Conservation (phyloP, 805 yeast genomes). For the Zygoascus tannicola region DNA sequence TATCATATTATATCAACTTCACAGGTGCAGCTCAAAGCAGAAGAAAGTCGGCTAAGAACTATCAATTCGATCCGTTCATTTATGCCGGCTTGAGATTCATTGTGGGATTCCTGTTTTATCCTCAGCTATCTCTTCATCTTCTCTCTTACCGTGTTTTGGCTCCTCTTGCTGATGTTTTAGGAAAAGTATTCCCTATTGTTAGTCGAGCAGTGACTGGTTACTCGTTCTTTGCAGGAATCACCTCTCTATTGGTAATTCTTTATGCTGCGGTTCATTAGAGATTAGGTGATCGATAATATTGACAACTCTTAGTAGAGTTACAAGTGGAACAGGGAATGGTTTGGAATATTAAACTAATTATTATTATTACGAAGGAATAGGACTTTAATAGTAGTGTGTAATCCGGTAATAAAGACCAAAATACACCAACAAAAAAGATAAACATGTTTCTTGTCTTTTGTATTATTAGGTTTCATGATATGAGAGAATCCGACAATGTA, state of each 20-base stretch:
- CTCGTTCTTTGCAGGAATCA: conserved; percentile 25
- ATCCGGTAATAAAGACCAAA: too few relatives aligned
- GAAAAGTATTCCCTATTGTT: conserved; percentile 11
- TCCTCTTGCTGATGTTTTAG: conserved; percentile 1
- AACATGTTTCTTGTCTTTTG: too few relatives aligned
- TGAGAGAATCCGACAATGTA: too few relatives aligned
- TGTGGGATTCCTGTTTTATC: conserved; percentile 27
- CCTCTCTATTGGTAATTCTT: conserved; percentile 30
- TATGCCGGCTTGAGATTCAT: conserved; percentile 42
- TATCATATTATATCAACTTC: conserved; percentile 28
- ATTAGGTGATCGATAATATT: neutral
- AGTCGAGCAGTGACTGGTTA: conserved; percentile 27
- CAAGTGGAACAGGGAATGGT: too few relatives aligned
- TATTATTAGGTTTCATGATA: too few relatives aligned
- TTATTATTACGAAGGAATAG: too few relatives aligned
- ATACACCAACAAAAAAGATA: too few relatives aligned
- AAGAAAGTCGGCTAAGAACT: conserved; percentile 7
- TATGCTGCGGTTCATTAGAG: conserved; percentile 21
- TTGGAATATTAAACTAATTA: too few relatives aligned
- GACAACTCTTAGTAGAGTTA: too few relatives aligned
- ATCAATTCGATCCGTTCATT: conserved; percentile 44
- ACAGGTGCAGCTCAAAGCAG: conserved; percentile 15
- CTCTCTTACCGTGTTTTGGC: conserved; percentile 20
- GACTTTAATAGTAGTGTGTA: too few relatives aligned
- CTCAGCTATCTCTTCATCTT: neutral